Evolutionary conservation across 306 rosid genomes (phyloP).

Genomic region (Acacia acuminata): DNA sequence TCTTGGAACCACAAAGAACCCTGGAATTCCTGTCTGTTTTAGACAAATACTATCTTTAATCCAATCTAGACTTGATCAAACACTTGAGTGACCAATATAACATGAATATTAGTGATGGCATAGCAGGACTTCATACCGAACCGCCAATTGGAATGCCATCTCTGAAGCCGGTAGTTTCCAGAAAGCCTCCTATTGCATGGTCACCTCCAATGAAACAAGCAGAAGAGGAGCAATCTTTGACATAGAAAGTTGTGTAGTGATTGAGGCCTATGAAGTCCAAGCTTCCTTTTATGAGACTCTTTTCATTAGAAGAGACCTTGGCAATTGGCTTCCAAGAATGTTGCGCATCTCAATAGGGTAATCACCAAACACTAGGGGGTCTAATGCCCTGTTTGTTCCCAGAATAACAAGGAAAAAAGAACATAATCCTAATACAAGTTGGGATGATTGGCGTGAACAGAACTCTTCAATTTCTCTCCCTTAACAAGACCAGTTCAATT

Average conservation of each 20-base stretch:
- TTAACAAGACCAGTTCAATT: background rate
- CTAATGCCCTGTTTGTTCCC: slow-evolving; percentile 41
- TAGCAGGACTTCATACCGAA: slow-evolving; percentile 33
- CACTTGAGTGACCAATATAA: background rate
- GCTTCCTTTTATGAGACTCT: slow-evolving; percentile 51
- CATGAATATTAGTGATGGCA: background rate
- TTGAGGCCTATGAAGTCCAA: slow-evolving; percentile 64
- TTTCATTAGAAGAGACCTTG: slow-evolving; percentile 44
- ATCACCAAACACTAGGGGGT: slow-evolving; percentile 62
- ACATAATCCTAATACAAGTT: background rate
- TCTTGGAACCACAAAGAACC: slow-evolving; percentile 62
- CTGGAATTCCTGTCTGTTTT: slow-evolving; percentile 52
- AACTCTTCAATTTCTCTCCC: background rate
- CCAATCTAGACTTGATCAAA: background rate
- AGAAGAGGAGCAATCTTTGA: slow-evolving; percentile 51
- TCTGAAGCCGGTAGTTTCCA: slow-evolving; percentile 31
- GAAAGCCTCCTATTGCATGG: slow-evolving; percentile 53
- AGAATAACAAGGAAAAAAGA: background rate
- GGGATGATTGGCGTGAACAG: slow-evolving; percentile 20
- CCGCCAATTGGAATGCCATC: slow-evolving; percentile 63
- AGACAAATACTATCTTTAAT: background rate
- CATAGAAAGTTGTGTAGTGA: slow-evolving; percentile 57
- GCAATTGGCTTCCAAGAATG: slow-evolving; percentile 51
- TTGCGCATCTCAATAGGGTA: slow-evolving; percentile 60
- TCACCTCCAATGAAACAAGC: slow-evolving; percentile 38